Evolutionary conservation across 139 green algal species (phyloP).

Genomic region (Microglena sp.): DNA sequence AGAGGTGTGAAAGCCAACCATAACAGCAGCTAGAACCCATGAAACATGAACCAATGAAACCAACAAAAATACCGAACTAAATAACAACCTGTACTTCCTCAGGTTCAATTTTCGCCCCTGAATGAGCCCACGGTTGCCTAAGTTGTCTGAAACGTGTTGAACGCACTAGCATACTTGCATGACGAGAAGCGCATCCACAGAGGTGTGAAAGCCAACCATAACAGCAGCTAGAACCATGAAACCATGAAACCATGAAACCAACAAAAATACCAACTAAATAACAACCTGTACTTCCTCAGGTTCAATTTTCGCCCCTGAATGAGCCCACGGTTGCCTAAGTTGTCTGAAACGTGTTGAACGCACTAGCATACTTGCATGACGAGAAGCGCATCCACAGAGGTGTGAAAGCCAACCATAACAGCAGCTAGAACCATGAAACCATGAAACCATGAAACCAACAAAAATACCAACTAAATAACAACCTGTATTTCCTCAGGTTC

Average conservation of each 20-base stretch:
- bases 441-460: too few relatives aligned
- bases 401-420: slow-evolving; percentile 87
- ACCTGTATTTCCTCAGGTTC: too few relatives aligned
- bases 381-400: slow-evolving; percentile 89
- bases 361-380: slow-evolving; percentile 82
- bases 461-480: too few relatives aligned
- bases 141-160: slow-evolving; percentile 62
- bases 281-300: too few relatives aligned
- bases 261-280: too few relatives aligned
- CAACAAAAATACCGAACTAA: too few relatives aligned
- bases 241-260: too few relatives aligned
- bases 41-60: too few relatives aligned
- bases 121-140: slow-evolving; percentile 60
- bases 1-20: slow-evolving; percentile 90
- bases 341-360: slow-evolving; percentile 58
- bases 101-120: slow-evolving; percentile 46
- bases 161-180: slow-evolving; percentile 86
- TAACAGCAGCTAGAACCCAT: too few relatives aligned
- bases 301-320: slow-evolving; percentile 43
- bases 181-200: slow-evolving; percentile 80
- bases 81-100: too few relatives aligned
- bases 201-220: slow-evolving; percentile 91
- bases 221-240: too few relatives aligned
- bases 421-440: too few relatives aligned
- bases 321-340: slow-evolving; percentile 62